phyloP scores from a whole-genome alignment of 208 protist genomes.

The Trypanosoma mega region DNA sequence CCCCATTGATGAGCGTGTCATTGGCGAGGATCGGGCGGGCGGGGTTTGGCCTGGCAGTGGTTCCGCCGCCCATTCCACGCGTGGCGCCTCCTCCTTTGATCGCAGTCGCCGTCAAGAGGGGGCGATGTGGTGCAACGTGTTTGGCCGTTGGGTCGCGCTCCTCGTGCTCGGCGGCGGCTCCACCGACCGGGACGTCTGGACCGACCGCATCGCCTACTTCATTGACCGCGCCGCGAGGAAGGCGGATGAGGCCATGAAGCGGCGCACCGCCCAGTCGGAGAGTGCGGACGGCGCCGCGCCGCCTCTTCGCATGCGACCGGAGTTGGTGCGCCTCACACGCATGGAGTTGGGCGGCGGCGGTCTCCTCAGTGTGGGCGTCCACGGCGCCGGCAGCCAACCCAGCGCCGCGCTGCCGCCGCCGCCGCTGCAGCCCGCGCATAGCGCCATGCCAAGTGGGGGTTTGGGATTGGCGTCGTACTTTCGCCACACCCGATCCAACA shows the following conservation, averaged over 20 bases:
- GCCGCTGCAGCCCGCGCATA: too few relatives aligned
- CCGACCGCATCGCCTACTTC: constrained; percentile 50
- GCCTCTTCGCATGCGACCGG: constrained; percentile 5
- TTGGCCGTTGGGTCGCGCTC: constrained; percentile 54
- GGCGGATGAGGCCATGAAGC: constrained; percentile 13
- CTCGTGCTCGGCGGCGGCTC: constrained; percentile 71
- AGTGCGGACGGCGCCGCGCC: neutral
- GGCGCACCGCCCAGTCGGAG: constrained; percentile 5
- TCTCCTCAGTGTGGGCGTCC: constrained; percentile 21
- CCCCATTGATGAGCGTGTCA: constrained; percentile 39
- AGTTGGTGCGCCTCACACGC: constrained; percentile 15
- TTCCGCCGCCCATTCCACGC: neutral
- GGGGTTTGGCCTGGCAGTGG: neutral
- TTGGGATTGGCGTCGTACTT: too few relatives aligned
- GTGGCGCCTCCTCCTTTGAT: constrained; percentile 7
- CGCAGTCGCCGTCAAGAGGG: constrained; percentile 30
- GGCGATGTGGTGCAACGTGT: constrained; percentile 62
- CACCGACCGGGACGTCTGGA: constrained; percentile 55
- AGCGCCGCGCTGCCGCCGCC: too few relatives aligned
- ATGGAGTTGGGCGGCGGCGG: constrained; percentile 19
- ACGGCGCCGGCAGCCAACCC: constrained; percentile 3
- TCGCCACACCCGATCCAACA: too few relatives aligned
- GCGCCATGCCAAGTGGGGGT: too few relatives aligned
- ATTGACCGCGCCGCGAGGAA: constrained; percentile 24
- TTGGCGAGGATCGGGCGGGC: neutral